Evolutionary conservation across 352 stramenopile genomes (phyloP), one percentile per base, ranked within the genome.

Genomic region (Phytophthora pistaciae): DNA sequence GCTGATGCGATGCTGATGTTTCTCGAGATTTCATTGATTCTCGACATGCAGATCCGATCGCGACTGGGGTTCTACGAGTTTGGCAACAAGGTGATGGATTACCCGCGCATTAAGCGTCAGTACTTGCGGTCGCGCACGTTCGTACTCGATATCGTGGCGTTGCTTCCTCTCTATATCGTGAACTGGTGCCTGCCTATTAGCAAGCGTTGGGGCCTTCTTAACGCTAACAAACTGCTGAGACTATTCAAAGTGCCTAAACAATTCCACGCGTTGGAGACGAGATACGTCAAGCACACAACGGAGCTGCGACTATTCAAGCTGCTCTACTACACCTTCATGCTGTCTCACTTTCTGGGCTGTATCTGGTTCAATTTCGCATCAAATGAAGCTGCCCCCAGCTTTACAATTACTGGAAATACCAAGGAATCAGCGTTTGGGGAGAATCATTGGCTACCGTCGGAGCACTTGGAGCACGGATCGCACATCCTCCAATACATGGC

Each of bases 1-100:
- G 67, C 59, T 0, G 83, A 89, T 18, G 56, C 31, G 0, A 21
- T 88, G 3, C 62, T 83, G 21, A 42, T 78, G 2, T 48, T 90
- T 18, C 42, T 91, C 16, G 85, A 93, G 55, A 0, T 80, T 0
- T 60, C 56, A 1, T 92, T 92, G 49, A 33, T 87, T 0, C 1
- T 90, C 3, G 85, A 92, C 46, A 82, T 92, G 3, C 83, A 77
- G 14, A 52, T 94, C 9, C 79, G 86, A 0, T 87, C 64, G 1
- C 83, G 74, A 6, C 67, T 91, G 16, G 85, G 84, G 3, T 92
- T 80, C 56, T 87, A 87, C 56, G 77, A 89, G 48, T 91, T 86
- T 40, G 86, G 84, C 3, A 91, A 91, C 72, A 92, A 92, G 63
- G 75, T 94, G 1, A 91, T 90, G 79, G 65, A 81, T 11, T 29